Evolutionary conservation across 305 asterid species (phyloP).

Genomic region (Andrographis paniculata): DNA sequence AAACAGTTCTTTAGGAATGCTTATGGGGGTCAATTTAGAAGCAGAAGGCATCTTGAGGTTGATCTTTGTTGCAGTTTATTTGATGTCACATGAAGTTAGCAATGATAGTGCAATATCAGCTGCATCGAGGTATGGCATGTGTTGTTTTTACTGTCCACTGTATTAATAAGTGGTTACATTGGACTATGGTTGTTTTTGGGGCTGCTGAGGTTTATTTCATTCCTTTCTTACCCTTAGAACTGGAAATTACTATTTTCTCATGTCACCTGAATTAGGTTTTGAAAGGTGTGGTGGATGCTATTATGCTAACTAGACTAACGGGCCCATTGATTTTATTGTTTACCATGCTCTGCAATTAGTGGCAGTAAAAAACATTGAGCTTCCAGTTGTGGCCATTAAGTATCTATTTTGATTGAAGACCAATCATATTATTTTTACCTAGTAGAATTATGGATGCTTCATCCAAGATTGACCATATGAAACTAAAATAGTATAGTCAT

Average conservation of each 20-base stretch:
- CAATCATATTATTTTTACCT: not conserved
- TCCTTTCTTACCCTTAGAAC: too few relatives aligned
- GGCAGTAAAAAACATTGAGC: not conserved
- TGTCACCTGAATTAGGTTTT: too few relatives aligned
- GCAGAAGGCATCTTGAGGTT: conserved; percentile 88
- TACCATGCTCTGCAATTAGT: not conserved
- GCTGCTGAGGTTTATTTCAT: not conserved
- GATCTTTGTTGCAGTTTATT: conserved; percentile 76
- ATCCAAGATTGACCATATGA: not conserved
- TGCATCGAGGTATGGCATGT: conserved; percentile 73
- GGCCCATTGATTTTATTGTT: not conserved
- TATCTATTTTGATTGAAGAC: too few relatives aligned
- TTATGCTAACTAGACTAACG: too few relatives aligned
- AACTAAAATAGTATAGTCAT: not conserved
- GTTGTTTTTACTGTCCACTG: conserved; percentile 17
- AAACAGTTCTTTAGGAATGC: conserved; percentile 88
- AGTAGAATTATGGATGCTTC: not conserved
- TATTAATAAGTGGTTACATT: conserved; percentile 14
- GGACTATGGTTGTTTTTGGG: not conserved
- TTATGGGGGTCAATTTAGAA: conserved; percentile 60
- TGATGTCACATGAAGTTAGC: conserved; percentile 60
- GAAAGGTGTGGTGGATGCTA: not conserved
- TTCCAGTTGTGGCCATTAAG: not conserved
- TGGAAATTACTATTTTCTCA: too few relatives aligned
- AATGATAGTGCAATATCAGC: conserved; percentile 69